Evolutionary conservation across 2,329 filamentous ascomycete species (phyloP).

Genomic region (Colletotrichum tropicicola): DNA sequence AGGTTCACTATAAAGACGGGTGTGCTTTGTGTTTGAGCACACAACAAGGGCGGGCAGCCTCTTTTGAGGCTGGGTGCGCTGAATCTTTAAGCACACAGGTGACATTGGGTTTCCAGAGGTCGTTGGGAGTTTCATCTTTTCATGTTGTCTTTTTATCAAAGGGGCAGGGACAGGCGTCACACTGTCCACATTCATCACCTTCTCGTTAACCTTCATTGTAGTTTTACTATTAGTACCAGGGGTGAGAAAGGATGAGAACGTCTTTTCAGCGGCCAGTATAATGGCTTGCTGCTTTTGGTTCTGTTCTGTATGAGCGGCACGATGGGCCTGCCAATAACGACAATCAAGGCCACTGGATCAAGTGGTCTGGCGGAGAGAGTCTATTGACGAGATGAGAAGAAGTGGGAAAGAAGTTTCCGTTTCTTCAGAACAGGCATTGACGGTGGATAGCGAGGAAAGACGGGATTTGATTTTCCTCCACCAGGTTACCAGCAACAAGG

Average conservation of each 20-base stretch:
- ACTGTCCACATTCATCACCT: slow-evolving; percentile 2
- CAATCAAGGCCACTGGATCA: not conserved
- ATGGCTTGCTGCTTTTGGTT: not conserved
- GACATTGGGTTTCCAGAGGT: slow-evolving; percentile 6
- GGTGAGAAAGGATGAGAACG: not conserved
- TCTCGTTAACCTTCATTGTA: slow-evolving; percentile 25
- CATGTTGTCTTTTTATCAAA: slow-evolving; percentile 2
- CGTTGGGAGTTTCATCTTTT: slow-evolving; percentile 21
- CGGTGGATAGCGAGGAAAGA: not conserved
- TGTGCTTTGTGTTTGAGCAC: slow-evolving; percentile 7
- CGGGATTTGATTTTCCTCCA: not conserved
- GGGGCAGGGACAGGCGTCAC: not conserved
- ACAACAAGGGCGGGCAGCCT: not conserved
- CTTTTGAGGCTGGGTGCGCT: not conserved
- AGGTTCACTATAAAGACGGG: not conserved
- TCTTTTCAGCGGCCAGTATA: not conserved
- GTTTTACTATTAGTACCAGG: slow-evolving; percentile 11
- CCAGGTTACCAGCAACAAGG: slow-evolving; percentile 24
- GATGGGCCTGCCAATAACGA: not conserved
- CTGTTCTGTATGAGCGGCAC: not conserved
- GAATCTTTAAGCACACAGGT: slow-evolving; percentile 3
- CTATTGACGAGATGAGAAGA: not conserved
- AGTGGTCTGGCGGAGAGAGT: not conserved
- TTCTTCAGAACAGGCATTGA: slow-evolving; percentile 1
- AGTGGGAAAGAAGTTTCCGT: not conserved